Evolutionary conservation across 352 stramenopile species (phyloP), one percentile per base, ranked within the genome.

Genomic region (Plasmopara halstedii): DNA sequence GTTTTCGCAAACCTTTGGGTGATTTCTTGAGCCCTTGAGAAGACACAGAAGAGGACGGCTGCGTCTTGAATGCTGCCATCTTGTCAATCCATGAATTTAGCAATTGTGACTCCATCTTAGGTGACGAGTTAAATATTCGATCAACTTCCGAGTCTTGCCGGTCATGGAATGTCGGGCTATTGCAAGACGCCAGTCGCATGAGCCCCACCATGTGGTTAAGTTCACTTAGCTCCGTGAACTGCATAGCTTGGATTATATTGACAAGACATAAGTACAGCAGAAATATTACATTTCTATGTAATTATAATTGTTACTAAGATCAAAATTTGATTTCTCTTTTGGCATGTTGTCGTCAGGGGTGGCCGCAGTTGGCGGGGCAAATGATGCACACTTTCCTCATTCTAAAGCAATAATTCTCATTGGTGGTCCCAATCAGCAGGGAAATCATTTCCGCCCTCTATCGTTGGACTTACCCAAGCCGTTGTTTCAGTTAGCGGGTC

Each of bases 51-150:
- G 53, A 42, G 0, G 58, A 37, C 13, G 50, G 32, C 38, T 78
- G 39, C 3, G 72, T 61, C 59, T 90, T 90, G 47, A 87, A 86
- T 14, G 75, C 67, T 42, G 77, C 67, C 64, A 91, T 84, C 63
- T 85, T 84, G 54, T 94, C 82, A 53, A 94, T 88, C 82, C 82
- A 94, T 47, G 82, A 94, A 46, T 88, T 88, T 42, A 77, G 82
- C 57, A 91, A 50, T 55, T 90, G 77, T 52, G 80, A 71, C 48
- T 90, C 82, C 68, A 90, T 87, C 50, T 94, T 94, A 14, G 83
- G 83, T 43, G 83, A 94, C 49, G 80, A 89, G 53, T 91, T 94
- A 65, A 86, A 94, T 54, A 94, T 90, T 38, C 80, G 80, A 42
- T 94, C 83, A 21, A 94, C 80, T 64, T 94, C 83, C 48, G 83